Conservation (phyloP, 495 filamentous ascomycete genomes). For the Aspergillus cristatus region DNA sequence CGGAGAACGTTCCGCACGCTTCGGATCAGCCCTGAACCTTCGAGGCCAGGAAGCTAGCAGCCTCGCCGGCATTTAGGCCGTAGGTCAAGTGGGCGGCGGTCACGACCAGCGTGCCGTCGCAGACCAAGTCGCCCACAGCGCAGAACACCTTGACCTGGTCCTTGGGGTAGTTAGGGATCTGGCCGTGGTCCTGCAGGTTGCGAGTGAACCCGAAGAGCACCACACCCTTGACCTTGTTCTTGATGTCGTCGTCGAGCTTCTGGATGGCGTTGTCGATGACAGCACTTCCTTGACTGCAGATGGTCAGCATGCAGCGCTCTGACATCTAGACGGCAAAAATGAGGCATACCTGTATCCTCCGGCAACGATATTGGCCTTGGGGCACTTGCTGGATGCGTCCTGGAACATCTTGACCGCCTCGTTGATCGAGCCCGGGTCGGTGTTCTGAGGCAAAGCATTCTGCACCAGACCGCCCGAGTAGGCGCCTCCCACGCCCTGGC, state of each 20-base stretch:
- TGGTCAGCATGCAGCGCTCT: too few relatives aligned
- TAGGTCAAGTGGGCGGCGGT: constrained; percentile 38
- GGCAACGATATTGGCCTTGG: constrained; percentile 46
- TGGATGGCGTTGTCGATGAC: constrained; percentile 41
- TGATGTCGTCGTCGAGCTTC: constrained; percentile 21
- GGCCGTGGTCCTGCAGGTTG: constrained; percentile 39
- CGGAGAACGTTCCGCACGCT: too few relatives aligned
- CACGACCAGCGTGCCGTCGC: constrained; percentile 41
- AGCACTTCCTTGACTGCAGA: constrained; percentile 49
- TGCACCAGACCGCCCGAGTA: constrained; percentile 17
- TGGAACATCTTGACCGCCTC: constrained; percentile 25
- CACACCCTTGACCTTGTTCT: constrained; percentile 39
- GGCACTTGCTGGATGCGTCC: constrained; percentile 34
- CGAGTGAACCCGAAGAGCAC: constrained; percentile 49
- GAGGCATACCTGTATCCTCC: constrained; percentile 45
- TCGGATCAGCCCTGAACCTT: constrained; percentile 4
- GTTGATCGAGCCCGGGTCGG: constrained; percentile 26
- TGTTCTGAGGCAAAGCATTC: constrained; percentile 19
- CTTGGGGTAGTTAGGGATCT: constrained; percentile 37
- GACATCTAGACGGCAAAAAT: too few relatives aligned
- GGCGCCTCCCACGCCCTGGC: constrained; percentile 26
- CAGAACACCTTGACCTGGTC: constrained; percentile 41
- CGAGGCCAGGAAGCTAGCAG: constrained; percentile 11
- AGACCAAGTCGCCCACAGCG: constrained; percentile 41
- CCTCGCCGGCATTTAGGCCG: constrained; percentile 12